Base-by-base conservation (phyloP, 768 basidiomycete genomes). In the Suillus placidus region DNA sequence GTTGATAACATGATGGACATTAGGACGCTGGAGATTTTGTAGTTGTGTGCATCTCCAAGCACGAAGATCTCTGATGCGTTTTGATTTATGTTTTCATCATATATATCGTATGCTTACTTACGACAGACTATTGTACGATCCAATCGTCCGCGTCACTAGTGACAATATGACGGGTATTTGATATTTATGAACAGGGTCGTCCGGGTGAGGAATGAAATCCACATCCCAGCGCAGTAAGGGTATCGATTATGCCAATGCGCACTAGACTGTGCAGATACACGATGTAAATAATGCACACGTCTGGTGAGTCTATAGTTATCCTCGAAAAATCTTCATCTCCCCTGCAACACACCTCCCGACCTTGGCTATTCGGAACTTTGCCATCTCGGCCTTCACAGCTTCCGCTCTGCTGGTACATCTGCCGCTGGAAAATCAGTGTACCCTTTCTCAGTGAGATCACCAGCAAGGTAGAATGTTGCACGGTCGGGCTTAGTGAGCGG, bases 351-450 rank as follows among this genome's bases (percentile, higher is more conserved):
- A 51, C 23, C 6, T 51, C 49, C 49, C 49, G 13, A 26, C 6
- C 49, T n/a, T 7, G 45, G 20, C 1, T 47, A 47, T 47, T 47
- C 45, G 23, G 10, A 47, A 47, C 51, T 52, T 30, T 16, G 10
- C 8, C 0, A 52, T 30, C 26, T 9, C 2, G 2, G 30, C 54
- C 4, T 10, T 58, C 23, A 38, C 23, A 18, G 26, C 2, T 38
- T 12, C 61, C 6, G 1, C 2, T 26, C 18, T 62, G 16, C 10
- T 12, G 4, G 35, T 37, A 58, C 13, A 35, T 37, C 51, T 58
- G 71, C 70, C 54, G 73, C 75, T 3, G 76, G 72, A 64, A 77
- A 79, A 40, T 77, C 74, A 0, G 71, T 77, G 47, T 77, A 80
- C n/a, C 78, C 78, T 13, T 66, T 69, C 10, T 73, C 71, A n/a